phyloP scores from a whole-genome alignment of 176 grass and related monocot genomes.

The Thinopyrum elongatum region DNA sequence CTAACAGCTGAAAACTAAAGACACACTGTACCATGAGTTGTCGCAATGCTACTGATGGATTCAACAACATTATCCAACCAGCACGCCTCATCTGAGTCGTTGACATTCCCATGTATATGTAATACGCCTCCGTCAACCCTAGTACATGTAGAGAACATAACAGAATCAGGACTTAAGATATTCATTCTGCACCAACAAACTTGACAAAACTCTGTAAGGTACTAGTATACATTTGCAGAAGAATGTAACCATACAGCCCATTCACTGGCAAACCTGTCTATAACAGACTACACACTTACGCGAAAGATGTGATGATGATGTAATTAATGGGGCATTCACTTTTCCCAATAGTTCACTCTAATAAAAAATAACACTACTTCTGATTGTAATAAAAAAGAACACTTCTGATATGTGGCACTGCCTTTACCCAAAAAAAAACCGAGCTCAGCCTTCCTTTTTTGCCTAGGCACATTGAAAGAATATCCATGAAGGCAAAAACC shows the following conservation, averaged over 20 bases:
- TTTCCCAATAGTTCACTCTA: background rate
- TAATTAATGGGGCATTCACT: background rate
- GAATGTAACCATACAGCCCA: background rate
- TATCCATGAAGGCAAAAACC: background rate
- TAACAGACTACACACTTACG: background rate
- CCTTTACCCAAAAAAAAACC: background rate
- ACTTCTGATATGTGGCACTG: background rate
- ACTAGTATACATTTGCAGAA: background rate
- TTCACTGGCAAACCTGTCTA: background rate
- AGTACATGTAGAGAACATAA: conserved; percentile 18
- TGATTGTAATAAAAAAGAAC: background rate
- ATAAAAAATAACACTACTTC: background rate
- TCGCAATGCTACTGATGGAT: conserved; percentile 61
- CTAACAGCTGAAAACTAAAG: background rate
- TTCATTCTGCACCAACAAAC: background rate
- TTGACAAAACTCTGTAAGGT: background rate
- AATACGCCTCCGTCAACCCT: conserved; percentile 68
- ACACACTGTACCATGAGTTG: conserved; percentile 46
- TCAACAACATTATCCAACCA: conserved; percentile 70
- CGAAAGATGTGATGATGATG: background rate
- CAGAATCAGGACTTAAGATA: background rate
- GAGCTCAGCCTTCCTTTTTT: background rate
- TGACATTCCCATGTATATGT: conserved; percentile 89
- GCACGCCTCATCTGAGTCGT: conserved; percentile 54
- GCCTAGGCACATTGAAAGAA: conserved; percentile 11